Conservation (phyloP, 1,139 yeast genomes). For the Sugiyamaella paludigena region DNA sequence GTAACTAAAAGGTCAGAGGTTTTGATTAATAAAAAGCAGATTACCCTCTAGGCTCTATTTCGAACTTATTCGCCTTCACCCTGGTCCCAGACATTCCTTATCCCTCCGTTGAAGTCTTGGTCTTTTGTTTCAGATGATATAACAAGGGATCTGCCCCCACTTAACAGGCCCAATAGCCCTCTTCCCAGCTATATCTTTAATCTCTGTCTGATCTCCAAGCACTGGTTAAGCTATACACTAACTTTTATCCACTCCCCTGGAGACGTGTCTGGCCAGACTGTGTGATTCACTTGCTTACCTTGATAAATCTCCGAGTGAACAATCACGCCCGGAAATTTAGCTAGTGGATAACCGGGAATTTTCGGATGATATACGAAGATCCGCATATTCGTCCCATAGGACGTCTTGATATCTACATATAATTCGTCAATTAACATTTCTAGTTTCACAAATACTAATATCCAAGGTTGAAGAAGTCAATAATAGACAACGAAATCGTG, state of each 20-base stretch:
- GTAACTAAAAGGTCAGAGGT: constrained; percentile 13
- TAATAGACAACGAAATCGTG: too few relatives aligned
- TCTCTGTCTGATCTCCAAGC: too few relatives aligned
- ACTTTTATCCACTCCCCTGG: too few relatives aligned
- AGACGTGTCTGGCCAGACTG: background rate
- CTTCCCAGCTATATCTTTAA: too few relatives aligned
- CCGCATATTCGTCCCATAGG: constrained; percentile 66
- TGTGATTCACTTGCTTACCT: constrained; percentile 38
- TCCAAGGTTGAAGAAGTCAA: too few relatives aligned
- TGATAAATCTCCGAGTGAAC: constrained; percentile 82
- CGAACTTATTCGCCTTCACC: too few relatives aligned
- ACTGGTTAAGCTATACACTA: too few relatives aligned
- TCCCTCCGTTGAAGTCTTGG: too few relatives aligned
- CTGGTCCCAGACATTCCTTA: too few relatives aligned
- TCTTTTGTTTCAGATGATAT: too few relatives aligned
- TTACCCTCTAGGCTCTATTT: background rate
- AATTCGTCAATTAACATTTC: constrained; percentile 67
- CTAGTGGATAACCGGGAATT: constrained; percentile 68
- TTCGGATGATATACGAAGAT: constrained; percentile 65
- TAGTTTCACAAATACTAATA: background rate
- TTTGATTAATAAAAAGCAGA: background rate
- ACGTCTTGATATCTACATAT: constrained; percentile 62
- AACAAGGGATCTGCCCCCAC: too few relatives aligned
- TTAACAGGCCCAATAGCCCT: too few relatives aligned
- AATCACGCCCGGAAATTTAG: constrained; percentile 75